phyloP scores from a whole-genome alignment of 805 yeast genomes.

The Metschnikowia cubensis region DNA sequence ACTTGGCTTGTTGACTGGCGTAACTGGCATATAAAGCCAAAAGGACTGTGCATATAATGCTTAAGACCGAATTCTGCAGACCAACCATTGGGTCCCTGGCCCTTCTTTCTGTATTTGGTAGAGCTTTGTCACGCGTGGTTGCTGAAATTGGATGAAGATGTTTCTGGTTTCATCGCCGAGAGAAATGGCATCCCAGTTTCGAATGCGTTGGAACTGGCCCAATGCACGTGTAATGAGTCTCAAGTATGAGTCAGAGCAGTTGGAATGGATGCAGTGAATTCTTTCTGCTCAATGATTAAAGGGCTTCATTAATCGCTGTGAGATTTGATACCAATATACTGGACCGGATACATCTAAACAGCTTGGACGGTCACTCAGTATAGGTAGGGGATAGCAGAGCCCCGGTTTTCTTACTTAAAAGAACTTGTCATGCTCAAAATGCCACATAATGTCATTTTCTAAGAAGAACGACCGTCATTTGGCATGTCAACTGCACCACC shows the following conservation, averaged over 20 bases:
- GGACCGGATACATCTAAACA: slow-evolving; percentile 45
- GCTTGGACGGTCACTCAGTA: slow-evolving; percentile 48
- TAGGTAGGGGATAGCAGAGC: slow-evolving; percentile 52
- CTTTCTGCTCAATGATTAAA: slow-evolving; percentile 29
- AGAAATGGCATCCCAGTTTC: slow-evolving; percentile 17
- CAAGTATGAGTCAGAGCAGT: slow-evolving; percentile 12
- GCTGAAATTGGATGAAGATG: slow-evolving; percentile 14
- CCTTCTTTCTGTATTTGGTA: slow-evolving; percentile 9
- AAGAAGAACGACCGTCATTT: too few species aligned
- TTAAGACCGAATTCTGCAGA: slow-evolving; percentile 54
- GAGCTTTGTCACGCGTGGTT: slow-evolving; percentile 13
- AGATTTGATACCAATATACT: slow-evolving; percentile 22
- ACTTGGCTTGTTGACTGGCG: slow-evolving; percentile 86
- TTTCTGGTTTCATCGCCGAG: slow-evolving; percentile 13
- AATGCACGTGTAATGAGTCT: slow-evolving; percentile 9
- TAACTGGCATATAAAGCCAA: slow-evolving; percentile 79
- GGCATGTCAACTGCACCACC: too few species aligned
- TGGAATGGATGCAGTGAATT: slow-evolving; percentile 21
- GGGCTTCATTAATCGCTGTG: slow-evolving; percentile 24
- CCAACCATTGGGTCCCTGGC: background rate
- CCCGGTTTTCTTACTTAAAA: slow-evolving; percentile 41
- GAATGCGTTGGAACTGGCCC: slow-evolving; percentile 12
- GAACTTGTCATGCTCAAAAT: slow-evolving; percentile 20
- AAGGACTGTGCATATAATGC: slow-evolving; percentile 80
- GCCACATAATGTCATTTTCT: too few species aligned